phyloP scores from a whole-genome alignment of 139 green algal species.

The Astrephomene gubernaculifera region DNA sequence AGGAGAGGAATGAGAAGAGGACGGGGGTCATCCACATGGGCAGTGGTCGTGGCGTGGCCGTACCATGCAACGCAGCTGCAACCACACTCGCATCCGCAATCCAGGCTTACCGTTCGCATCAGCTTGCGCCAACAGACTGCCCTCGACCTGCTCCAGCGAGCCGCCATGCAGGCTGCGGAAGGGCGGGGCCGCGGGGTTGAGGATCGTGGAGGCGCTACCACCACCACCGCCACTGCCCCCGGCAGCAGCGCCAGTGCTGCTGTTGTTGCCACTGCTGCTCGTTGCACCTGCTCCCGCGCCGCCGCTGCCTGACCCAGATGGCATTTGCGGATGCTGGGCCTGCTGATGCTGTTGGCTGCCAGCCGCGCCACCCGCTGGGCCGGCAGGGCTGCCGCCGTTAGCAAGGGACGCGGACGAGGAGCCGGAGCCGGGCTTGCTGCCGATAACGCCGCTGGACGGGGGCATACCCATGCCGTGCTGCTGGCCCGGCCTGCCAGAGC shows the following conservation, averaged over 20 bases:
- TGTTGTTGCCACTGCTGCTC: not conserved
- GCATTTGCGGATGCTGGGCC: not conserved
- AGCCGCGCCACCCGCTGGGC: not conserved
- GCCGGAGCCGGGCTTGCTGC: not conserved
- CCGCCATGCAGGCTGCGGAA: conserved; percentile 43
- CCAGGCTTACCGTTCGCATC: conserved; percentile 13
- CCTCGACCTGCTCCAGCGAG: conserved; percentile 32
- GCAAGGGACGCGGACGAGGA: not conserved
- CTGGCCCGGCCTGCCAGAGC: too few relatives aligned
- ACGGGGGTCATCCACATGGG: too few relatives aligned
- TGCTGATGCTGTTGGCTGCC: not conserved
- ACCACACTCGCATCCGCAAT: too few relatives aligned
- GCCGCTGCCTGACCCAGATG: not conserved
- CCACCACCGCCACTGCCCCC: not conserved
- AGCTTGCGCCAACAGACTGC: conserved; percentile 23
- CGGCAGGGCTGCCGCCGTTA: not conserved
- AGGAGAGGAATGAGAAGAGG: too few relatives aligned
- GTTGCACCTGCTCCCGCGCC: not conserved
- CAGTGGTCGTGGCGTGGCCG: too few relatives aligned
- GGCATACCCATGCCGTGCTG: too few relatives aligned
- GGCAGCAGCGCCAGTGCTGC: not conserved
- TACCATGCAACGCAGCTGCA: too few relatives aligned
- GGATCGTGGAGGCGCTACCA: not conserved
- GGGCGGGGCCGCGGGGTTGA: conserved; percentile 32
- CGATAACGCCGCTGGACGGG: too few relatives aligned